A percentile compares a stretch with the other conserved stretches of the same genome.
phyloP scores from a whole-genome alignment of 192 early-diverging fungal genomes.

The Coemansia sp. region DNA sequence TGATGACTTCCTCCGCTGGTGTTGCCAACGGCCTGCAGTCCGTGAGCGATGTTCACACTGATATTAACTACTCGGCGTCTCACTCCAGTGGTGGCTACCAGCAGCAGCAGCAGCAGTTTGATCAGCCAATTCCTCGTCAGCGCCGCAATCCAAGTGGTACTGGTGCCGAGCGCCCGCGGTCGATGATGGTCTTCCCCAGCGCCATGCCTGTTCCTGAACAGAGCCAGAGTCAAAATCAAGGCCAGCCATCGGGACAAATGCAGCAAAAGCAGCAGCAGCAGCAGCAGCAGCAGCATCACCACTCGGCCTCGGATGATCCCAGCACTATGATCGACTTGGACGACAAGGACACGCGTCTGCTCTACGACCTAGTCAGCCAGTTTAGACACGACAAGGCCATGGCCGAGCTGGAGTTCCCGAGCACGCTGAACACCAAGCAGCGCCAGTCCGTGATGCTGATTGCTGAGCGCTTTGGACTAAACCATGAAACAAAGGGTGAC shows the following conservation, averaged over 20 bases:
- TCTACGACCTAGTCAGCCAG: slow-evolving; percentile 71
- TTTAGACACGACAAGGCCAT: slow-evolving; percentile 70
- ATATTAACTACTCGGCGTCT: not conserved
- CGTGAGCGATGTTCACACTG: slow-evolving; percentile 6
- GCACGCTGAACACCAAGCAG: slow-evolving; percentile 61
- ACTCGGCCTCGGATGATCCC: slow-evolving; percentile 11
- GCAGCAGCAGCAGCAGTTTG: slow-evolving; percentile 17
- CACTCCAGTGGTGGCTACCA: slow-evolving; percentile 3
- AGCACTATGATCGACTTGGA: slow-evolving; percentile 64
- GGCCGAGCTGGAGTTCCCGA: slow-evolving; percentile 68
- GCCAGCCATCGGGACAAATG: slow-evolving; percentile 7
- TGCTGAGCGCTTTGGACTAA: slow-evolving; percentile 68
- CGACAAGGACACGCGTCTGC: slow-evolving; percentile 66
- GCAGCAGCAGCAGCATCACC: slow-evolving; percentile 28
- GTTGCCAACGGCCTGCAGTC: slow-evolving; percentile 5
- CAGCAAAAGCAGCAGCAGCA: slow-evolving; percentile 18
- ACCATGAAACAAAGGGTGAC: slow-evolving; percentile 56
- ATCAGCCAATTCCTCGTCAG: slow-evolving; percentile 46
- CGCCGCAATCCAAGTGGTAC: slow-evolving; percentile 41
- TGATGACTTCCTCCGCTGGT: slow-evolving; percentile 42
- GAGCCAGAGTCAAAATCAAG: not conserved
- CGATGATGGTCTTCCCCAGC: slow-evolving; percentile 54
- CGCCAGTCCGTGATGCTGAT: slow-evolving; percentile 67
- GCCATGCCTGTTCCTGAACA: slow-evolving; percentile 44
- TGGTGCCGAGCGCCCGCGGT: slow-evolving; percentile 31